Conservation (phyloP, 768 basidiomycete species). For the Collybia nuda region DNA sequence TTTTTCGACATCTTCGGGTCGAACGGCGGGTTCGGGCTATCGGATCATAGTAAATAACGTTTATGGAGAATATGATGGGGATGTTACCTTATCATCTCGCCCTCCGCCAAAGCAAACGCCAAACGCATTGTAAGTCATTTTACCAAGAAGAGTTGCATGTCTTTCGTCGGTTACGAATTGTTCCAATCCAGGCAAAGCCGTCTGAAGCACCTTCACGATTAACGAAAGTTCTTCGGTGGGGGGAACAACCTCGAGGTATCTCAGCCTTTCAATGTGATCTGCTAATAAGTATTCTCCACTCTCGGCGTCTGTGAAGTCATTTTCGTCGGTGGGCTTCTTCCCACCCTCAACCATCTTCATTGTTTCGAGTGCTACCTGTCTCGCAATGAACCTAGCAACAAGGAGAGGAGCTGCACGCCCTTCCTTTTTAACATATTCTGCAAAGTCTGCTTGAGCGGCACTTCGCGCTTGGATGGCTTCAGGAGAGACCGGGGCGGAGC, state of each 20-base stretch:
- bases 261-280: slow-evolving; percentile 77
- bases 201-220: slow-evolving; percentile 52
- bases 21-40: slow-evolving; percentile 51
- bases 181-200: slow-evolving; percentile 71
- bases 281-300: slow-evolving; percentile 58
- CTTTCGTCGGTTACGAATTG: slow-evolving; percentile 66
- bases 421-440: slow-evolving; percentile 52
- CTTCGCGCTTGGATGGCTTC: slow-evolving; percentile 43
- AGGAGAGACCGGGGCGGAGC: slow-evolving; percentile 22
- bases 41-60: background rate
- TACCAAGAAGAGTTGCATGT: slow-evolving; percentile 60
- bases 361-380: slow-evolving; percentile 68
- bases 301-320: slow-evolving; percentile 48
- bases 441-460: slow-evolving; percentile 59
- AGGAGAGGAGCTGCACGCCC: slow-evolving; percentile 49
- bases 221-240: slow-evolving; percentile 49
- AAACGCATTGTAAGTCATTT: slow-evolving; percentile 75
- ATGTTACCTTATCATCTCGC: slow-evolving; percentile 65
- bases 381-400: slow-evolving; percentile 69
- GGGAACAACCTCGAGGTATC: slow-evolving; percentile 58
- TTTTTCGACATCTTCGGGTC: slow-evolving; percentile 71
- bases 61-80: background rate
- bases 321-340: slow-evolving; percentile 22
- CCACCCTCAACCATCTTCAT: slow-evolving; percentile 44
- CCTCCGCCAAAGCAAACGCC: slow-evolving; percentile 70